Evolutionary conservation across 1,284 basidiomycete genomes (phyloP).

Genomic region (Trametes sp.): DNA sequence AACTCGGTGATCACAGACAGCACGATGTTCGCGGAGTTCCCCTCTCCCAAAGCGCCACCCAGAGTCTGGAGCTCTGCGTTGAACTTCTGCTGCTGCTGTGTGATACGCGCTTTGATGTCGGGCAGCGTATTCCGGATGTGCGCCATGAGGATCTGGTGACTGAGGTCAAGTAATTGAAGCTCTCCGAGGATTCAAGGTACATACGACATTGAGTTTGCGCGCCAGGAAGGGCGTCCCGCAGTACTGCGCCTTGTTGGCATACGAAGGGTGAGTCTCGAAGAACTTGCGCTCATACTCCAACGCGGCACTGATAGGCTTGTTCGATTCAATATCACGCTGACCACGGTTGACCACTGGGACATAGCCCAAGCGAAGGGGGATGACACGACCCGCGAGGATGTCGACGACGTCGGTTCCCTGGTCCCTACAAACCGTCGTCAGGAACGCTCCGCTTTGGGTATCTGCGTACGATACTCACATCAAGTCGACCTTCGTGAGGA

Average conservation of each 20-base stretch:
- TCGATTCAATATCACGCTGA: constrained; percentile 93
- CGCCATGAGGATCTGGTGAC: constrained; percentile 90
- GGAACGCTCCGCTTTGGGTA: neutral
- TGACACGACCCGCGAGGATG: constrained; percentile 96
- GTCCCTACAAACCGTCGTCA: constrained; percentile 67
- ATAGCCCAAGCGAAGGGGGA: constrained; percentile 94
- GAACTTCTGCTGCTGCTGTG: constrained; percentile 87
- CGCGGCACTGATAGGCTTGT: constrained; percentile 85
- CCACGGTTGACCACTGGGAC: constrained; percentile 98
- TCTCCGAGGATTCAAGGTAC: neutral
- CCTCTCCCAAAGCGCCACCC: constrained; percentile 86
- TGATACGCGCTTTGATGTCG: constrained; percentile 95
- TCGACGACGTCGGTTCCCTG: constrained; percentile 97
- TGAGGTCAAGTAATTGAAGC: neutral
- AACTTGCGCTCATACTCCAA: constrained; percentile 91
- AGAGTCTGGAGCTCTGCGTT: constrained; percentile 85
- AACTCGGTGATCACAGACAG: constrained; percentile 98
- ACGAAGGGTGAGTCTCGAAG: constrained; percentile 94
- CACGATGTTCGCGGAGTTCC: constrained; percentile 87
- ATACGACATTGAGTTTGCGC: constrained; percentile 93
- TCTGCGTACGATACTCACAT: constrained; percentile 67
- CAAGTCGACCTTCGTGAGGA: constrained; percentile 96
- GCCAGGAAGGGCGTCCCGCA: constrained; percentile 99
- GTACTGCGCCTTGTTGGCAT: constrained; percentile 93
- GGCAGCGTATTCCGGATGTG: constrained; percentile 96